A percentile compares a stretch with the other conserved stretches of the same genome.
Conservation (phyloP, 2,329 filamentous ascomycete genomes). For the Teratosphaeria gauchensis region DNA sequence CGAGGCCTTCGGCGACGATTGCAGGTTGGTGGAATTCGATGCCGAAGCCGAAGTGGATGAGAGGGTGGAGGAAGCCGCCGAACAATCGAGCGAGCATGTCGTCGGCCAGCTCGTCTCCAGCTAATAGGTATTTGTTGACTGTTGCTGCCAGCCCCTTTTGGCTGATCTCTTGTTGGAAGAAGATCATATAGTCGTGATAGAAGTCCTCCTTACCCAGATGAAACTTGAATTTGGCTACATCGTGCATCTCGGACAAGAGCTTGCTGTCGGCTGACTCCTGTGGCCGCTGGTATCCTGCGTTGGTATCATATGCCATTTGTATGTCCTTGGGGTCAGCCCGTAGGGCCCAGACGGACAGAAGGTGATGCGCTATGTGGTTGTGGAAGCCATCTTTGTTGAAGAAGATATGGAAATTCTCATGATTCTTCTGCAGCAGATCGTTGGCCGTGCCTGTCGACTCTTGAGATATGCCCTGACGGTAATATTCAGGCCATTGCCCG, state of each 20-base stretch:
- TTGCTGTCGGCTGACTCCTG: slow-evolving; percentile 29
- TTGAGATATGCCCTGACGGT: slow-evolving; percentile 36
- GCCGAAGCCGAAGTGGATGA: slow-evolving; percentile 75
- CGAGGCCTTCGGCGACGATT: slow-evolving; percentile 69
- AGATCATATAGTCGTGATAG: slow-evolving; percentile 67
- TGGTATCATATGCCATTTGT: slow-evolving; percentile 53
- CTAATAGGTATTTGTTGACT: slow-evolving; percentile 60
- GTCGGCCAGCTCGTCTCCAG: slow-evolving; percentile 53
- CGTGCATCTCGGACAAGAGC: slow-evolving; percentile 46
- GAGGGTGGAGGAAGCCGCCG: slow-evolving; percentile 59
- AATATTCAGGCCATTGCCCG: slow-evolving; percentile 22
- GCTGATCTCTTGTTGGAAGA: slow-evolving; percentile 67
- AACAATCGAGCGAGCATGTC: slow-evolving; percentile 61
- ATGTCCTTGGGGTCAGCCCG: slow-evolving; percentile 54
- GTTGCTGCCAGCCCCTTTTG: slow-evolving; percentile 51
- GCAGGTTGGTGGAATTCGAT: slow-evolving; percentile 74
- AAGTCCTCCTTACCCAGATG: slow-evolving; percentile 53
- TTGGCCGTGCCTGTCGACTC: slow-evolving; percentile 55
- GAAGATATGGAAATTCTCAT: slow-evolving; percentile 67
- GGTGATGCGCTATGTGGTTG: slow-evolving; percentile 70
- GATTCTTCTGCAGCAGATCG: slow-evolving; percentile 65
- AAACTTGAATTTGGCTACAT: slow-evolving; percentile 46
- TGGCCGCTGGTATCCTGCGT: slow-evolving; percentile 57
- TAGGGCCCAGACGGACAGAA: slow-evolving; percentile 67
- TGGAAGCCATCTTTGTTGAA: slow-evolving; percentile 71